Base-by-base conservation (phyloP, 2,329 filamentous ascomycete species). In the Chrysoporthe cubensis region DNA sequence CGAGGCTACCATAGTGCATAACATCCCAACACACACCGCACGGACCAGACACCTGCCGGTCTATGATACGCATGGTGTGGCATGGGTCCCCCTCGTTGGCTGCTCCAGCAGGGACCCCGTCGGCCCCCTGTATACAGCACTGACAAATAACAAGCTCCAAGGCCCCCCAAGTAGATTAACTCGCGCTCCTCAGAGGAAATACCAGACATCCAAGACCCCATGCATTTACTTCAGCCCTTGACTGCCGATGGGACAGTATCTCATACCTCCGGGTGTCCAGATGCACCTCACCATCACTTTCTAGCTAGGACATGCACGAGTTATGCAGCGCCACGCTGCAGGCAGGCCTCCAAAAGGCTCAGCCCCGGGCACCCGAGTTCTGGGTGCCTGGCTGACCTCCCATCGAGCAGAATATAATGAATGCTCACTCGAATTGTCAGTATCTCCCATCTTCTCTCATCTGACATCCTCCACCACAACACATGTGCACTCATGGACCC, bases 331-430 rank as follows among this genome's bases (percentile, higher is more conserved):
- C n/a, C 6, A 43, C 26, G 26, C 18, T 21, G 16, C 40, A 42
- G 37, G 21, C 37, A 44, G 57, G 32, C 32, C 37, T 40, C 37
- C 57, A 11, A n/a, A 44, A 59, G 57, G 57, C 57, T 60, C n/a
- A 42, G 57, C 40, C 40, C 40, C 16, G 3, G 56, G 34, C 16
- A n/a, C 34, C 2, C 18, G 40, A 60, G 26, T 59, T 16, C 2
- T n/a, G 40, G 44, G 26, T 59, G 40, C 5, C 16, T 43, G 11
- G 57, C 57, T 26, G 40, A 21, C n/a, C n/a, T 16, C 2, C n/a
- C 57, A 2, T 32, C 1, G 37, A 60, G 57, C 40, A n/a, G 37
- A 7, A 59, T 60, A 26, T 6, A 54, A 32, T 34, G 37, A 54
- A 32, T 34, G 37, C 42, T 16, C n/a, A 43, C 14, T n/a, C 9